Conservation (phyloP, 306 rosid species). For the Glycine latifolia region DNA sequence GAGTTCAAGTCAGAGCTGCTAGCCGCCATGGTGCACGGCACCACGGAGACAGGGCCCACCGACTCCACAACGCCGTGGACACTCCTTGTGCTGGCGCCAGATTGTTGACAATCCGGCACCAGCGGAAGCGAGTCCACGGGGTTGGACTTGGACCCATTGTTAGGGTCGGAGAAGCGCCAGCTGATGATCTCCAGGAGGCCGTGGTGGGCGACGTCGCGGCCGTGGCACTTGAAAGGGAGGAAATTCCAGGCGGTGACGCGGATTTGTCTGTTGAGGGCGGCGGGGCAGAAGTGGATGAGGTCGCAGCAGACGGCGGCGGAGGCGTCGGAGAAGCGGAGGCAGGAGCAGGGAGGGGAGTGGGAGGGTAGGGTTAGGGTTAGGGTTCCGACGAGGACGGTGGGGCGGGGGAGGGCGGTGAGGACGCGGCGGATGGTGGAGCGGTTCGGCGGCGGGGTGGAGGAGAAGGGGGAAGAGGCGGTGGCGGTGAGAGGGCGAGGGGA, state of each 20-base stretch:
- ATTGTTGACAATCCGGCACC: constrained; percentile 14
- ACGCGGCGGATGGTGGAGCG: constrained; percentile 42
- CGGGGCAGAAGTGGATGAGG: constrained; percentile 59
- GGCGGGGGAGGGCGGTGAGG: constrained; percentile 56
- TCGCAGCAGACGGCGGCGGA: constrained; percentile 81
- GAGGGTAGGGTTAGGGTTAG: constrained; percentile 59
- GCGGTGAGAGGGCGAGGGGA: constrained; percentile 64
- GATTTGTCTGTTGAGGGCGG: constrained; percentile 56
- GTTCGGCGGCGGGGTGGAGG: constrained; percentile 17
- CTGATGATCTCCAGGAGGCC: constrained; percentile 82
- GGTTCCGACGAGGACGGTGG: constrained; percentile 66
- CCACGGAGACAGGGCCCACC: constrained; percentile 62
- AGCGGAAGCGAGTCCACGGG: constrained; percentile 46
- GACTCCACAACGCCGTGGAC: constrained; percentile 66
- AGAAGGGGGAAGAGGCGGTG: constrained; percentile 45
- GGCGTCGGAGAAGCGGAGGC: constrained; percentile 79
- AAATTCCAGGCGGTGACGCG: constrained; percentile 78
- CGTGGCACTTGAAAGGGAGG: constrained; percentile 61
- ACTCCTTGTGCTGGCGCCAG: constrained; percentile 32
- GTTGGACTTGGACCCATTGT: constrained; percentile 38
- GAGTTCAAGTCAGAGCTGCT: constrained; percentile 42
- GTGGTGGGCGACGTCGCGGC: neutral
- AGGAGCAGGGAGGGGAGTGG: constrained; percentile 53
- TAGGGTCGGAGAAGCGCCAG: constrained; percentile 61
- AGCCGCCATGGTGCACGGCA: constrained; percentile 58